These are phyloP conservation scores for Dendrocalamus sinicus DNA, from an alignment of 176 grass and related monocot genomes.

Conservation along the genomic window DNA sequence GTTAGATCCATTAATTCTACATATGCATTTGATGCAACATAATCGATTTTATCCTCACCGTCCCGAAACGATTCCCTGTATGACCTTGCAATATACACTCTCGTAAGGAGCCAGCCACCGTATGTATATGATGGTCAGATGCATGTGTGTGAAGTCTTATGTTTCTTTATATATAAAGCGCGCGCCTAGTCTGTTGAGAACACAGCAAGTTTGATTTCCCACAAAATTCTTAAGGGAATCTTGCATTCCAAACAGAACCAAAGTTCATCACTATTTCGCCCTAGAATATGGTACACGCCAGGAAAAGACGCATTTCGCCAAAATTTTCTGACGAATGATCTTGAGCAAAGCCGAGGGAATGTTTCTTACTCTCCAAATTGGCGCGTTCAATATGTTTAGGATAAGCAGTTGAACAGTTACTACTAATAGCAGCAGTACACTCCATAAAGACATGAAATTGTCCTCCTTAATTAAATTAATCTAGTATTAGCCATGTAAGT, in stretches of 20 bases:
- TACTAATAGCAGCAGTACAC: not conserved
- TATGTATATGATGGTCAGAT: too few relatives aligned
- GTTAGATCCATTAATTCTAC: not conserved
- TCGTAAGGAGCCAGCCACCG: too few relatives aligned
- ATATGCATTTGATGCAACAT: not conserved
- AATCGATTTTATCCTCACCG: too few relatives aligned
- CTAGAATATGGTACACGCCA: not conserved
- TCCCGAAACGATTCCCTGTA: too few relatives aligned
- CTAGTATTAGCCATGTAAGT: not conserved
- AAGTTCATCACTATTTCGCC: too few relatives aligned
- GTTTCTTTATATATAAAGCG: too few relatives aligned
- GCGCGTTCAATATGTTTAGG: not conserved
- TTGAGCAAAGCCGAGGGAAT: slow-evolving; percentile 27
- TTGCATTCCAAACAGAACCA: too few relatives aligned
- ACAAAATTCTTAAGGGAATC: too few relatives aligned
- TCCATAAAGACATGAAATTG: not conserved
- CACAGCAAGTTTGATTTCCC: too few relatives aligned
- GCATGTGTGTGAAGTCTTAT: too few relatives aligned
- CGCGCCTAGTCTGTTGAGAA: too few relatives aligned
- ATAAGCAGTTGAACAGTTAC: not conserved
- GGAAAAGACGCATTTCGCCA: not conserved
- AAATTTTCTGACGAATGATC: not conserved
- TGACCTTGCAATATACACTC: too few relatives aligned
- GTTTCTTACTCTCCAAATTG: not conserved
- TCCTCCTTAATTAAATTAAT: slow-evolving; percentile 4